Conservation (phyloP, 2,329 filamentous ascomycete genomes). For the Helotiales sp. region DNA sequence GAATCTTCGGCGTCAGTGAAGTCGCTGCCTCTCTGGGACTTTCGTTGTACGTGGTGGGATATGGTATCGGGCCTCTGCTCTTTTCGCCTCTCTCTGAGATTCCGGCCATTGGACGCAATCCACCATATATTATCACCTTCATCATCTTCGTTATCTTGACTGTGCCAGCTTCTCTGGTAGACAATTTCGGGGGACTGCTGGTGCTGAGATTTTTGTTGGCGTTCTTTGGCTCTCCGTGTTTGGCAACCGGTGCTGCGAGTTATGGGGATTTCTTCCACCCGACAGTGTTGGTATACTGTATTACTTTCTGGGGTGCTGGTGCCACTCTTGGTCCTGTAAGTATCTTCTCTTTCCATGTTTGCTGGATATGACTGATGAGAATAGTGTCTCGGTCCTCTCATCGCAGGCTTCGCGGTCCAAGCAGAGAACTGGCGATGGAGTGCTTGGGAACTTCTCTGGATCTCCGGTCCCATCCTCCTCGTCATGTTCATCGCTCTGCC, state of each 20-base stretch:
- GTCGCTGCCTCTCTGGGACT: slow-evolving; percentile 60
- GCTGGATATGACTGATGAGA: background rate
- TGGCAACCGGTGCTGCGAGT: slow-evolving; percentile 61
- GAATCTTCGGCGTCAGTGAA: slow-evolving; percentile 55
- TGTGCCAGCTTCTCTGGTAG: slow-evolving; percentile 63
- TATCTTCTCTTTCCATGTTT: background rate
- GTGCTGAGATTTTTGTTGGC: slow-evolving; percentile 66
- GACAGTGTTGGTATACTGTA: slow-evolving; percentile 45
- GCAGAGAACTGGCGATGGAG: slow-evolving; percentile 62
- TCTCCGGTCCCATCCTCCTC: slow-evolving; percentile 59
- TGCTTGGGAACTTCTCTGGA: slow-evolving; percentile 64
- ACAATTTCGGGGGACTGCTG: slow-evolving; percentile 65
- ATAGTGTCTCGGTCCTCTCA: slow-evolving; percentile 59
- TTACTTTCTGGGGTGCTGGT: background rate
- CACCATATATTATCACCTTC: slow-evolving; percentile 65
- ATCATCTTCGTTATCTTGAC: slow-evolving; percentile 66
- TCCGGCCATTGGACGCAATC: background rate
- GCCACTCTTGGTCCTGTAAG: slow-evolving; percentile 44
- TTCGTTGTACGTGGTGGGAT: slow-evolving; percentile 64
- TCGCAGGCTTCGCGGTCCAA: slow-evolving; percentile 61
- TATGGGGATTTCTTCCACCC: slow-evolving; percentile 58
- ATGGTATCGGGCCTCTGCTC: slow-evolving; percentile 64
- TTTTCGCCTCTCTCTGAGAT: slow-evolving; percentile 60
- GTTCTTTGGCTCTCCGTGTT: slow-evolving; percentile 64
- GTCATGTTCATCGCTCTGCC: slow-evolving; percentile 64